phyloP scores from a whole-genome alignment of 345 rosid species.

The Trapa incisa region DNA sequence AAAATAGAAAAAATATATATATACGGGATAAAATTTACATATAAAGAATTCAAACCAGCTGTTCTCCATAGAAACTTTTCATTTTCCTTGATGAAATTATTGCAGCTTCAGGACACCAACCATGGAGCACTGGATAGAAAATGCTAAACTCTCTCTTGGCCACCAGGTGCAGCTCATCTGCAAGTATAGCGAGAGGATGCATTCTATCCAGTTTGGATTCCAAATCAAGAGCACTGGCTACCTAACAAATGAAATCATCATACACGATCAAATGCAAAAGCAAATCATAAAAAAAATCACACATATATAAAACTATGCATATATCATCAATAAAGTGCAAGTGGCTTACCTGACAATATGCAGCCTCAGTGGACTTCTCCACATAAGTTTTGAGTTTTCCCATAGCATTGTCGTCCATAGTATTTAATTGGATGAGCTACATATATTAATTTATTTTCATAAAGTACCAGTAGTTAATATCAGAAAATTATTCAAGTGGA shows the following conservation, averaged over 20 bases:
- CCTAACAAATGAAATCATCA: conserved; percentile 29
- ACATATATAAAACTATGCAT: background rate
- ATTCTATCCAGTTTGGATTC: conserved; percentile 41
- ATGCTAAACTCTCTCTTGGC: conserved; percentile 60
- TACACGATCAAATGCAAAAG: background rate
- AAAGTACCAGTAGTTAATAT: conserved; percentile 4
- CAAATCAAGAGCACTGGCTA: conserved; percentile 35
- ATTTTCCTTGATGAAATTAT: conserved; percentile 43
- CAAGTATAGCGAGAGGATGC: conserved; percentile 76
- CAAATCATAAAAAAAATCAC: background rate
- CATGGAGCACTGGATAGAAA: conserved; percentile 51
- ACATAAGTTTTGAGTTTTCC: conserved; percentile 48
- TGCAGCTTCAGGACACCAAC: conserved; percentile 58
- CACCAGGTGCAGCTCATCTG: conserved; percentile 56
- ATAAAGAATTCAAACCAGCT: conserved; percentile 53
- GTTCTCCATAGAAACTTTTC: conserved; percentile 77
- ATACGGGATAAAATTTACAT: conserved; percentile 8
- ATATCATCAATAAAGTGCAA: conserved; percentile 2
- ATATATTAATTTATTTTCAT: conserved; percentile 10
- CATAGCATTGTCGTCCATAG: conserved; percentile 27
- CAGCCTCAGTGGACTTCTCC: conserved; percentile 58
- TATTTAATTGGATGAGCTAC: conserved; percentile 40
- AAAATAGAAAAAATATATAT: conserved; percentile 2
- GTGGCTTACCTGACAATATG: conserved; percentile 52
- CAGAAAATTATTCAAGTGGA: background rate